Evolutionary conservation across 495 filamentous ascomycete genomes (phyloP).

Genomic region (Friedmanniomyces simplex): DNA sequence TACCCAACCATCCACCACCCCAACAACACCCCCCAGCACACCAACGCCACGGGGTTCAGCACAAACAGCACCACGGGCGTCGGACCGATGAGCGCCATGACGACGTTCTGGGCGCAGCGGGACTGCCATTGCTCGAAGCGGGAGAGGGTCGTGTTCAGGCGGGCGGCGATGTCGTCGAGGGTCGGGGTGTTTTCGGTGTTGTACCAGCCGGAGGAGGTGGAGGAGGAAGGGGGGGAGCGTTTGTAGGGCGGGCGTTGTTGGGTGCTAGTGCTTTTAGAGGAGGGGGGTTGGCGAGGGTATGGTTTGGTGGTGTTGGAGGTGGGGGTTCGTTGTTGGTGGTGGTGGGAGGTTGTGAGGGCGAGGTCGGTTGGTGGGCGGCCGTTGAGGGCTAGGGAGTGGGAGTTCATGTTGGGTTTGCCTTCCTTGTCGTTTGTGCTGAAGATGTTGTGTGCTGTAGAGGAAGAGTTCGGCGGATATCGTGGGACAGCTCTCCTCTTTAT

Average conservation of each 20-base stretch:
- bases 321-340: background rate
- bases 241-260: background rate
- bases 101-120: conserved; percentile 15
- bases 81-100: conserved; percentile 20
- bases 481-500: too few species aligned
- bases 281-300: background rate
- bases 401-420: background rate
- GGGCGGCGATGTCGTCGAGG: conserved; percentile 14
- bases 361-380: background rate
- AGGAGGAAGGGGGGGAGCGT: background rate
- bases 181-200: background rate
- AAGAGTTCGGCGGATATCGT: too few species aligned
- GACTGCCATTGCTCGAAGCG: conserved; percentile 9
- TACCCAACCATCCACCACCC: conserved; percentile 6
- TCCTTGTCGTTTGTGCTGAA: too few species aligned
- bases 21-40: conserved; percentile 4
- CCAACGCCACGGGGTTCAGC: conserved; percentile 14
- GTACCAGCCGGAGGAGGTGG: conserved; percentile 14
- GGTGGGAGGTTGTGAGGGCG: background rate
- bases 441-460: too few species aligned
- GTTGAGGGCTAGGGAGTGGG: background rate
- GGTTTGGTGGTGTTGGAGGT: background rate
- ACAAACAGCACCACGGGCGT: conserved; percentile 19
- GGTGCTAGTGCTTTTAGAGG: background rate
- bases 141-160: background rate